phyloP scores from a whole-genome alignment of 2,329 filamentous ascomycete species.

The Sclerotiophoma versabilis region DNA sequence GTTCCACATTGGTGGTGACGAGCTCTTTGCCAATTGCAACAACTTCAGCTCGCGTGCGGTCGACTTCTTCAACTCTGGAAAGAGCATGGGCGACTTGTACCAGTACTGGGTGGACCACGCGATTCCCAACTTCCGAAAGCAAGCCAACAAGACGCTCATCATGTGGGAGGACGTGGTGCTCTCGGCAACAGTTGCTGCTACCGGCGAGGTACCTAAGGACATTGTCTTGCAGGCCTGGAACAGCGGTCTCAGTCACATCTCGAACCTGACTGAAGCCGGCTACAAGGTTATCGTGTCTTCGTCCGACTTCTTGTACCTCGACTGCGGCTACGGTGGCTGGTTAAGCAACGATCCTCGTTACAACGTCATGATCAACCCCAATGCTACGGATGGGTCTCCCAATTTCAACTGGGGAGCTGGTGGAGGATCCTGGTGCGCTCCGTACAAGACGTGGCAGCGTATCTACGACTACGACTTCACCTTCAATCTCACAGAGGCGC shows the following conservation, averaged over 20 bases:
- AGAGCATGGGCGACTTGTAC: slow-evolving; percentile 60
- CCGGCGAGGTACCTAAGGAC: slow-evolving; percentile 57
- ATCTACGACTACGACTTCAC: slow-evolving; percentile 68
- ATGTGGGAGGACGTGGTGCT: slow-evolving; percentile 66
- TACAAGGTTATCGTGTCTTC: slow-evolving; percentile 65
- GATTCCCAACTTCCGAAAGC: slow-evolving; percentile 58
- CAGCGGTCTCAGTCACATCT: slow-evolving; percentile 60
- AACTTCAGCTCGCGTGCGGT: slow-evolving; percentile 61
- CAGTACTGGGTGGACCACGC: slow-evolving; percentile 63
- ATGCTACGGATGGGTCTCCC: slow-evolving; percentile 45
- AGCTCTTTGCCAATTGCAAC: slow-evolving; percentile 64
- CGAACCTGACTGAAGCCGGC: slow-evolving; percentile 58
- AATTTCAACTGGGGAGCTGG: slow-evolving; percentile 64
- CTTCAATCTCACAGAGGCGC: slow-evolving; percentile 53
- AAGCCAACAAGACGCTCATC: slow-evolving; percentile 59
- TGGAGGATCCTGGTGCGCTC: slow-evolving; percentile 65
- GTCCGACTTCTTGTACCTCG: slow-evolving; percentile 63
- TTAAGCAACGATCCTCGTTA: slow-evolving; percentile 64
- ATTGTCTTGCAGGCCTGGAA: slow-evolving; percentile 65
- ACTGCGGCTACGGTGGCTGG: slow-evolving; percentile 63
- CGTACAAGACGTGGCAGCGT: slow-evolving; percentile 67
- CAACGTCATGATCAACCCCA: slow-evolving; percentile 61
- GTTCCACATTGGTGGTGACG: slow-evolving; percentile 65
- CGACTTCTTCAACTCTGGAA: slow-evolving; percentile 60
- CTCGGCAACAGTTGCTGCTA: slow-evolving; percentile 51